phyloP scores from a whole-genome alignment of 371 early-diverging fungal species.

The Haplosporangium sp. region DNA sequence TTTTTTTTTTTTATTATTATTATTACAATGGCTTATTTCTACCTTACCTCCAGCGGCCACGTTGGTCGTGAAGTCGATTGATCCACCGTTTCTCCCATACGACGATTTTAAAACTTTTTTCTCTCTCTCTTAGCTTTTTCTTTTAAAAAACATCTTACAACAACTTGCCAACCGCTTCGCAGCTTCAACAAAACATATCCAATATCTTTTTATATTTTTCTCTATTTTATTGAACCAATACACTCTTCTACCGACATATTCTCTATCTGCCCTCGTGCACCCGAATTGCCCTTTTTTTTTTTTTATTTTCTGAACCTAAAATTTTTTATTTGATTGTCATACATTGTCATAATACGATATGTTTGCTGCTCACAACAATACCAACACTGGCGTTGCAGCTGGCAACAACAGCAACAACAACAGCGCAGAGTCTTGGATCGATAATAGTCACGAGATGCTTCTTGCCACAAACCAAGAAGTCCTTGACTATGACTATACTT shows the following conservation, averaged over 20 bases:
- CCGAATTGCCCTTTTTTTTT: no score
- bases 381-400: constrained; percentile 2
- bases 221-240: not conserved
- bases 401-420: no score
- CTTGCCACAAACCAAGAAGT: constrained; percentile 33
- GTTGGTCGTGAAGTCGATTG: constrained; percentile 56
- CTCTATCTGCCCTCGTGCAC: not conserved
- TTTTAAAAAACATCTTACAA: constrained; percentile 5
- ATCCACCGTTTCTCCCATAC: constrained; percentile 29
- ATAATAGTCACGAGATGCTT: constrained; percentile 28
- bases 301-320: not conserved
- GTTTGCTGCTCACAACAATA: constrained; percentile 28
- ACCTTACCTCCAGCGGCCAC: constrained; percentile 55
- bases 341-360: constrained; percentile 12
- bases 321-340: not conserved
- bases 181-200: constrained; percentile 1
- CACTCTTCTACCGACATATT: not conserved
- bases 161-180: not conserved
- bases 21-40: constrained; percentile 51
- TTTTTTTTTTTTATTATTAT: constrained; percentile 31
- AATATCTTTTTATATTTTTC: not conserved
- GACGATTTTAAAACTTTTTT: constrained; percentile 14
- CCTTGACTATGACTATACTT: constrained; percentile 51
- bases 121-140: not conserved
- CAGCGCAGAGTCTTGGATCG: constrained; percentile 32